Percentiles rank a stretch among this genome's conserved stretches.
Conservation (phyloP, 805 yeast genomes). For the Wickerhamomyces xylosicus region DNA sequence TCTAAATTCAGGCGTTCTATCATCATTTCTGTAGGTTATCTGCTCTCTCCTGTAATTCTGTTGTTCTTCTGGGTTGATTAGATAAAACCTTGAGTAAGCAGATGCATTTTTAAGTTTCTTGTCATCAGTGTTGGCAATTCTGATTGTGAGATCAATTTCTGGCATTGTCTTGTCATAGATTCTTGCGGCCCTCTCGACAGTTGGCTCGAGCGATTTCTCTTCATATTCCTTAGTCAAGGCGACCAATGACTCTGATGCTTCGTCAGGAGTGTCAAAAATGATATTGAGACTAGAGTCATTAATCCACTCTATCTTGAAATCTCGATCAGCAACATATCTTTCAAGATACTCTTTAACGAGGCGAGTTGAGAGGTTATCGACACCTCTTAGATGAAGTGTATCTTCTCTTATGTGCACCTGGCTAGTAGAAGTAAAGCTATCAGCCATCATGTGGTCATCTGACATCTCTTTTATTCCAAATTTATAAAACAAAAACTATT, state of each 20-base stretch:
- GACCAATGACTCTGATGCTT: slow-evolving; percentile 9
- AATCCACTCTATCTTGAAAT: slow-evolving; percentile 19
- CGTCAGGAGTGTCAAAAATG: slow-evolving; percentile 14
- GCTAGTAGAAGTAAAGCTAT: no score
- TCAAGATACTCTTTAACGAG: slow-evolving; percentile 14
- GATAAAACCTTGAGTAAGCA: slow-evolving; percentile 17
- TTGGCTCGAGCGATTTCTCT: slow-evolving; percentile 3
- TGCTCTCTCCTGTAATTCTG: slow-evolving; percentile 1
- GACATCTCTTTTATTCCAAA: background rate
- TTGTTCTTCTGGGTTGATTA: slow-evolving; percentile 15
- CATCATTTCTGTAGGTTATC: background rate
- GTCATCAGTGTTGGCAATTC: slow-evolving; percentile 14
- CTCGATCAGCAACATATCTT: slow-evolving; percentile 5
- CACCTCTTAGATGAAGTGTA: slow-evolving; percentile 16
- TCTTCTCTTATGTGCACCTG: slow-evolving; percentile 9
- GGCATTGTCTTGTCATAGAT: slow-evolving; percentile 5
- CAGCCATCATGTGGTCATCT: background rate
- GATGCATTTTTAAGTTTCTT: slow-evolving; percentile 19
- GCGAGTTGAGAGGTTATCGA: slow-evolving; percentile 17
- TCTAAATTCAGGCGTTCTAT: slow-evolving; percentile 6
- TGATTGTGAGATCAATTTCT: slow-evolving; percentile 9
- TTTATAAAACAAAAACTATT: background rate
- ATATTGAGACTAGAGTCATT: slow-evolving; percentile 16
- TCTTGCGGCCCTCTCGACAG: slow-evolving; percentile 4
- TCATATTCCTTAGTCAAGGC: slow-evolving; percentile 7